Evolutionary conservation across 768 basidiomycete species (phyloP).

Genomic region (Rhizopogon salebrosus): DNA sequence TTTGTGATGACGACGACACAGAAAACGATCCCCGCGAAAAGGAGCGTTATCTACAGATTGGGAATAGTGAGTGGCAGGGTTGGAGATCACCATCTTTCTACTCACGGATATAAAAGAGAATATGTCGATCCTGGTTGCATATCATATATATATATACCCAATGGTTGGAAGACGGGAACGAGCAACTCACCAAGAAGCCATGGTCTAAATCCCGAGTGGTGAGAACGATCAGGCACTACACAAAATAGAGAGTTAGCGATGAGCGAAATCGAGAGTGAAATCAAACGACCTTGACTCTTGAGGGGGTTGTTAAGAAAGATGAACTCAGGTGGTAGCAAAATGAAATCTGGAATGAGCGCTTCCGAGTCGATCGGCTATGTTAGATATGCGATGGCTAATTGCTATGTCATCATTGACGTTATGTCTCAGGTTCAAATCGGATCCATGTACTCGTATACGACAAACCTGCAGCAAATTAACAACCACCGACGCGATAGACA

Average conservation of each 20-base stretch:
- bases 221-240: neutral
- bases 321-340: neutral
- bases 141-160: neutral
- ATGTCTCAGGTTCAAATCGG: too few relatives aligned
- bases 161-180: neutral
- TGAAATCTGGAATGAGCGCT: neutral
- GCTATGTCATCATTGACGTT: too few relatives aligned
- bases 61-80: neutral
- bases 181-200: constrained; percentile 6
- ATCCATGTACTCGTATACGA: too few relatives aligned
- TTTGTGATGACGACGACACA: constrained; percentile 34
- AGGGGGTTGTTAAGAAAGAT: too few relatives aligned
- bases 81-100: neutral
- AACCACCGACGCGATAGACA: too few relatives aligned
- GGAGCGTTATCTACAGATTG: too few relatives aligned
- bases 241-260: neutral
- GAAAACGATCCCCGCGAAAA: constrained; percentile 43
- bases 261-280: neutral
- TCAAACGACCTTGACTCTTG: too few relatives aligned
- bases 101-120: constrained; percentile 37
- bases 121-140: constrained; percentile 33
- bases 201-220: constrained; percentile 9
- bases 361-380: neutral
- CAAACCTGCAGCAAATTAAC: too few relatives aligned
- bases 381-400: too few relatives aligned